Conservation (phyloP, 345 rosid species). For the Salix caprea region DNA sequence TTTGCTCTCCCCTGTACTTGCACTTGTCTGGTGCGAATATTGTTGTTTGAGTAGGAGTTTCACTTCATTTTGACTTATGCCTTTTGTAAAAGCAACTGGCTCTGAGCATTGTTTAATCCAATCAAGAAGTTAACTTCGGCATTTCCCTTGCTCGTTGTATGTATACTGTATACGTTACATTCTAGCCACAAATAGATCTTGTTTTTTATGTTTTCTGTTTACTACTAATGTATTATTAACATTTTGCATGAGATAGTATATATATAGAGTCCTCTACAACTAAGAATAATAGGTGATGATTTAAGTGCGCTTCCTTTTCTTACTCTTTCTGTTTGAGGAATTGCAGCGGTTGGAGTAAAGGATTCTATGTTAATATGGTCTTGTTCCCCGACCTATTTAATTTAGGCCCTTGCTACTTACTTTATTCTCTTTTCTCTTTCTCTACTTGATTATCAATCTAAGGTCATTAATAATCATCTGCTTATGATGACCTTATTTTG, state of each 20-base stretch:
- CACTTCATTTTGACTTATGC: background rate
- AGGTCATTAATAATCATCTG: background rate
- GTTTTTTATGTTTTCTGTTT: background rate
- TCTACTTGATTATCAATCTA: background rate
- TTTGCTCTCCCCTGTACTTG: background rate
- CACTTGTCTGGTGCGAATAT: background rate
- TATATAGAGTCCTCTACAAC: background rate
- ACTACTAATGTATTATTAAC: background rate
- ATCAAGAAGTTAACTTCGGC: background rate
- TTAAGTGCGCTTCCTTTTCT: background rate
- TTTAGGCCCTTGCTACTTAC: background rate
- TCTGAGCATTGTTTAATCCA: background rate
- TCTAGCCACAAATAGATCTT: background rate
- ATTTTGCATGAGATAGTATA: background rate
- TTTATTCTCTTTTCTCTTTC: background rate
- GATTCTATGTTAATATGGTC: background rate
- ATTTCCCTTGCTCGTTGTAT: background rate
- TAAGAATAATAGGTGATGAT: background rate
- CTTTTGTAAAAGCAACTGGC: background rate
- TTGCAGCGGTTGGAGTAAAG: background rate
- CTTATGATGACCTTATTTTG: slow-evolving; percentile 11
- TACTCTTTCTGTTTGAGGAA: background rate
- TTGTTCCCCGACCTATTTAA: background rate
- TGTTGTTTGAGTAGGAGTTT: background rate
- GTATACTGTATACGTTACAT: background rate